A percentile compares a stretch with the other conserved stretches of the same genome.
Evolutionary conservation across 2,329 filamentous ascomycete species (phyloP).

Genomic region (Zalaria obscura): DNA sequence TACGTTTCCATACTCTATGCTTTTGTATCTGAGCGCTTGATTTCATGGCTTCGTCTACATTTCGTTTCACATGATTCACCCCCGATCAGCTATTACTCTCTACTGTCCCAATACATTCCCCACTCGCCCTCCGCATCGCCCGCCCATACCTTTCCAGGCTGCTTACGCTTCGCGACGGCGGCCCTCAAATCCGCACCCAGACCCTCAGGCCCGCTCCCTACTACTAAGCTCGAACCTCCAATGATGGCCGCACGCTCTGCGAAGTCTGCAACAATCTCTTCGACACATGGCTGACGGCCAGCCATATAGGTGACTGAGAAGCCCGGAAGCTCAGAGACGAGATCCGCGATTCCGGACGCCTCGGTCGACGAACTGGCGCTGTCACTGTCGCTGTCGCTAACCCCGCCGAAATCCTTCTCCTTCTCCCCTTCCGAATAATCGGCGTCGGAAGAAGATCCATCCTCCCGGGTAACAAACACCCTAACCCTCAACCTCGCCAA

Average conservation of each 20-base stretch:
- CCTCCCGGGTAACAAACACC: conserved; percentile 7
- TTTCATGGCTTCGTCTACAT: no score
- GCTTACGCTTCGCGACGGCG: conserved; percentile 4
- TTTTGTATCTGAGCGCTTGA: no score
- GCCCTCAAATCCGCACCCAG: conserved; percentile 4
- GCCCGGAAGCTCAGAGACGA: not conserved
- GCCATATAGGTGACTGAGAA: conserved; percentile 3
- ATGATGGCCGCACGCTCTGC: conserved; percentile 2
- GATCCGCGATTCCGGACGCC: not conserved
- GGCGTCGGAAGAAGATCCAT: not conserved
- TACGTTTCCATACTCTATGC: no score
- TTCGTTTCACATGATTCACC: no score
- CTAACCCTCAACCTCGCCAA: conserved; percentile 1
- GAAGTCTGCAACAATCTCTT: conserved; percentile 4
- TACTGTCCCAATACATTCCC: conserved; percentile 5
- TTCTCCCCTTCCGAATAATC: not conserved
- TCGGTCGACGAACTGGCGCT: not conserved
- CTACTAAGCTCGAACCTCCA: conserved; percentile 4
- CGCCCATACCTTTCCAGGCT: conserved; percentile 5
- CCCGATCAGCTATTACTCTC: conserved; percentile 1
- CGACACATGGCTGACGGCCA: conserved; percentile 4
- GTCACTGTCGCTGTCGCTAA: not conserved
- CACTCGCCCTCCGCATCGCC: conserved; percentile 6
- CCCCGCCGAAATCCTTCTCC: not conserved
- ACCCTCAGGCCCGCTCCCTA: conserved; percentile 4